Evolutionary conservation across 257 asterid species (phyloP), one percentile per base, ranked within the genome.

Genomic region (Perilla frutescens): DNA sequence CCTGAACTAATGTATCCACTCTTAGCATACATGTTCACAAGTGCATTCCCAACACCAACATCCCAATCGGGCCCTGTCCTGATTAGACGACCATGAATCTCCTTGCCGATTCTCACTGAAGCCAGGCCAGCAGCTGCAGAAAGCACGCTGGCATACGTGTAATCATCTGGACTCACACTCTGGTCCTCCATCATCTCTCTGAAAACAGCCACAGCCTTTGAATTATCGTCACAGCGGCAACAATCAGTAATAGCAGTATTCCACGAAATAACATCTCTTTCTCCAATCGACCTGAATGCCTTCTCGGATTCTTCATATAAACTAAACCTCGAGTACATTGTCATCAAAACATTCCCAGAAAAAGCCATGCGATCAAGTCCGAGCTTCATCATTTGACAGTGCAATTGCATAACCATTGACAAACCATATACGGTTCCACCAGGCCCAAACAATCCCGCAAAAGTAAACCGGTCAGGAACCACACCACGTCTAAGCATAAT

Each of bases 21-120:
- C 71, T 89, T 91, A 31, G 93, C 91, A 75, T 91, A 91, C 97
- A 88, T 89, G 85, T 87, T 91, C 41, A 91, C 73, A 31, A 91
- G 90, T 5, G 96, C 87, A 77, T 89, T 91, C 7, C 71, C 79
- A 50, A 89, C 85, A 50, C 78, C 87, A 60, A 86, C 71, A 65
- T 91, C 97, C 74, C 70, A 76, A 61, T 66, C 75, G 12, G 53
- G 62, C 62, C 78, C 73, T 40, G 84, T 81, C 77, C 91, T 80
- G 63, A 88, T 59, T 56, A 91, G 44, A 76, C 61, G 82, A 55
- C 82, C 87, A 68, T 91, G 96, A 67, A 88, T 80, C 83, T 88
- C 88, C 79, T 58, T 78, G 47, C 97, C 97, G 20, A 76, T 84
- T 47, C 82, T 68, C 71, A 83, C 47, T 14, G 89, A 86, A 58